phyloP scores from a whole-genome alignment of 371 early-diverging fungal genomes.

The Rhizopus microsporus region DNA sequence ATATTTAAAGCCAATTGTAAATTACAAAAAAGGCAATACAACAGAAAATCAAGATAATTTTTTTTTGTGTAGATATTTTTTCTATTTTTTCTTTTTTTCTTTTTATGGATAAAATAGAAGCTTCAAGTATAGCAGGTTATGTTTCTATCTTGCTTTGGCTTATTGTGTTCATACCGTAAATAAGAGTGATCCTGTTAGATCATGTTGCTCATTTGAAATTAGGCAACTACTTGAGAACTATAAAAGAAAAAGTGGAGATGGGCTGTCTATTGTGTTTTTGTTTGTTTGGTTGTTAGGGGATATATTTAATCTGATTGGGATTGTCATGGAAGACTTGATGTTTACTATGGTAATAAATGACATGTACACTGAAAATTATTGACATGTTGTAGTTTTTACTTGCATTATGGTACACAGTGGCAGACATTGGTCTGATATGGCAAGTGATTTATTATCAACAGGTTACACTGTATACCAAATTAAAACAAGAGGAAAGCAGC shows the following conservation, averaged over 20 bases:
- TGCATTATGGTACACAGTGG: slow-evolving; percentile 42
- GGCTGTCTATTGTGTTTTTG: slow-evolving; percentile 63
- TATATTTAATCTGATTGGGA: slow-evolving; percentile 69
- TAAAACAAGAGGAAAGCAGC: slow-evolving; percentile 1
- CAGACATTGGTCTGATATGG: slow-evolving; percentile 42
- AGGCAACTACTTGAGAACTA: slow-evolving; percentile 62
- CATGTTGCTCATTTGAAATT: neutral
- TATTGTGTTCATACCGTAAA: slow-evolving; percentile 55
- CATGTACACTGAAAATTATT: neutral
- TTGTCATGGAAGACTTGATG: slow-evolving; percentile 67
- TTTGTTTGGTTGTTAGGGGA: slow-evolving; percentile 79
- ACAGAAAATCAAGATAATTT: neutral
- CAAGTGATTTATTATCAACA: slow-evolving; percentile 51
- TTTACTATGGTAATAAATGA: slow-evolving; percentile 51
- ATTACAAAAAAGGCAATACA: slow-evolving; percentile 5
- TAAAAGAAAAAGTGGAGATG: slow-evolving; percentile 49
- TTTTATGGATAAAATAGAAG: neutral
- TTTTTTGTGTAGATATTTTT: neutral
- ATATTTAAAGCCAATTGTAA: slow-evolving; percentile 47
- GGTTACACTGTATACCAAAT: slow-evolving; percentile 1
- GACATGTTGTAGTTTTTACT: neutral
- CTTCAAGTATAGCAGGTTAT: slow-evolving; percentile 35
- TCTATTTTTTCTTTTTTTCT: neutral
- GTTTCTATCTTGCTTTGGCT: slow-evolving; percentile 57
- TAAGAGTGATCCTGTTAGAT: neutral